Evolutionary conservation across 2,329 filamentous ascomycete genomes (phyloP).

Genomic region (Fusarium papillatum): DNA sequence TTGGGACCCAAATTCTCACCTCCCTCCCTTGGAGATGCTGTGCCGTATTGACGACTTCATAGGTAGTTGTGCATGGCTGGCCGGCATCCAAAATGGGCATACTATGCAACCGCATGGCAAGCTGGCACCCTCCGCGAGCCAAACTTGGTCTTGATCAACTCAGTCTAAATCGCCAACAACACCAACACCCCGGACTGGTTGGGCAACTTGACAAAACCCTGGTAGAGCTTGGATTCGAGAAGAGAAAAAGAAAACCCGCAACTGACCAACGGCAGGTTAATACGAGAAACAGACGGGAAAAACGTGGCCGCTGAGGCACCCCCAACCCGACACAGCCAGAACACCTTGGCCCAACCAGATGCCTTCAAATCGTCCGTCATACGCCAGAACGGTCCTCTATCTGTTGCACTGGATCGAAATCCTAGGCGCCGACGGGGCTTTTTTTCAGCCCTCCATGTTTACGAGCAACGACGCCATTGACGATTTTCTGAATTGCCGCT

Average conservation of each 20-base stretch:
- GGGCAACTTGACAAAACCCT: conserved; percentile 13
- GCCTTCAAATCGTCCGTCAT: conserved; percentile 26
- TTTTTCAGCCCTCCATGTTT: conserved; percentile 26
- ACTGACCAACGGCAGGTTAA: conserved; percentile 23
- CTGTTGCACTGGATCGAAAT: conserved; percentile 13
- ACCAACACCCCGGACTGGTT: conserved; percentile 2
- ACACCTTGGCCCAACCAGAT: conserved; percentile 20
- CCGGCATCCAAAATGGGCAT: neutral
- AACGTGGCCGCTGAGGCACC: conserved; percentile 21
- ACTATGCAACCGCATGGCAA: neutral
- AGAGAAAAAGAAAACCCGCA: conserved; percentile 29
- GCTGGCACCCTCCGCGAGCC: conserved; percentile 1
- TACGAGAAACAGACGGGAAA: conserved; percentile 31
- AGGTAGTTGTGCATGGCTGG: neutral
- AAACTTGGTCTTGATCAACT: neutral
- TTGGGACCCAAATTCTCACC: conserved; percentile 19
- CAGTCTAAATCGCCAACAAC: neutral
- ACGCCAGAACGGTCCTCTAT: conserved; percentile 14
- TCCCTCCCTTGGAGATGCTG: neutral
- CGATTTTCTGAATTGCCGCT: conserved; percentile 32
- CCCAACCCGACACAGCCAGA: conserved; percentile 17
- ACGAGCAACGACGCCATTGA: conserved; percentile 31
- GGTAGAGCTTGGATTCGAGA: conserved; percentile 23
- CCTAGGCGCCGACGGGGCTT: conserved; percentile 22
- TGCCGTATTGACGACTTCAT: neutral